phyloP scores from a whole-genome alignment of 192 early-diverging fungal species.

The Pilaira anomala region DNA sequence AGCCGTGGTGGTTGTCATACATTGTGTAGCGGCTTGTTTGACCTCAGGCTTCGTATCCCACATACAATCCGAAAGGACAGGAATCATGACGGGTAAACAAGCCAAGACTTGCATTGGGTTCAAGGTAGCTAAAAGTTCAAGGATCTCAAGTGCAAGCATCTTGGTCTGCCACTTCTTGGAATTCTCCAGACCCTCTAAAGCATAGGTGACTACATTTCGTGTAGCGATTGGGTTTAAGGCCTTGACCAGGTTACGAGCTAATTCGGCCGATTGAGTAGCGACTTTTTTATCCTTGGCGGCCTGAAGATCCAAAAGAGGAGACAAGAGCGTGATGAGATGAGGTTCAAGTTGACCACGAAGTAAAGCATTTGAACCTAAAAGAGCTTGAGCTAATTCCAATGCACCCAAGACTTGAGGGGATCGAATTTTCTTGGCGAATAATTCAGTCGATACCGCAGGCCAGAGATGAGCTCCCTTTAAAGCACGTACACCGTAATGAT shows the following conservation, averaged over 20 bases:
- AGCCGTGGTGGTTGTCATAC: conserved; percentile 64
- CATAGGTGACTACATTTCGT: conserved; percentile 54
- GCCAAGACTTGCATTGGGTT: conserved; percentile 47
- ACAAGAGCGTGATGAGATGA: conserved; percentile 62
- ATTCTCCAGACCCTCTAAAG: conserved; percentile 65
- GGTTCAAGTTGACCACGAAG: conserved; percentile 64
- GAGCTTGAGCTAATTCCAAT: conserved; percentile 2
- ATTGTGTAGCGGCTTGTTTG: conserved; percentile 55
- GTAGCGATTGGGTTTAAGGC: conserved; percentile 45
- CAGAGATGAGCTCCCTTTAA: conserved; percentile 62
- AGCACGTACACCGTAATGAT: conserved; percentile 56
- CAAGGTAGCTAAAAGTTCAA: conserved; percentile 41
- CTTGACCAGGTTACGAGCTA: conserved; percentile 39
- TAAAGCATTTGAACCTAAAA: conserved; percentile 46
- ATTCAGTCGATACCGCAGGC: conserved; percentile 54
- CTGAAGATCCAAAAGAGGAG: conserved; percentile 60
- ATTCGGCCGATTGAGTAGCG: conserved; percentile 35
- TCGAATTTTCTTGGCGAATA: conserved; percentile 72
- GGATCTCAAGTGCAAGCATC: conserved; percentile 49
- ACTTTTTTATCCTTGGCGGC: conserved; percentile 50
- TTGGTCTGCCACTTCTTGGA: conserved; percentile 79
- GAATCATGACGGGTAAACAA: conserved; percentile 61
- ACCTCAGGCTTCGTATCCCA: conserved; percentile 84
- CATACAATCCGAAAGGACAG: conserved; percentile 72
- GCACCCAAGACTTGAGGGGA: conserved; percentile 18